A percentile compares a stretch with the other conserved stretches of the same genome.
phyloP scores from a whole-genome alignment of 768 basidiomycete species.

The Erythrobasidium yunnanense region DNA sequence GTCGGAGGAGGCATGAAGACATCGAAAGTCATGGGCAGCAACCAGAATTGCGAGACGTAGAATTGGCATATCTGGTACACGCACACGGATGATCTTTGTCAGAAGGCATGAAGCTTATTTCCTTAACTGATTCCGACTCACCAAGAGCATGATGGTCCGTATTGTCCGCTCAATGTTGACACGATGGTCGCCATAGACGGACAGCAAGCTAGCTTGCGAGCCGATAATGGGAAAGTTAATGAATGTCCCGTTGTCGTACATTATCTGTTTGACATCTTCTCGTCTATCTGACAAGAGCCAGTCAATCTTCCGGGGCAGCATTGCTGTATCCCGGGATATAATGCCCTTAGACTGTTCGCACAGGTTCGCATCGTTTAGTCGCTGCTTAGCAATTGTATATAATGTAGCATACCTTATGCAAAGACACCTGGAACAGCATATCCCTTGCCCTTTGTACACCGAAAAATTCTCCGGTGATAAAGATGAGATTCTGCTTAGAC shows the following conservation, averaged over 20 bases:
- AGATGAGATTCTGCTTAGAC: conserved; percentile 62
- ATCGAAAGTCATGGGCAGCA: conserved; percentile 85
- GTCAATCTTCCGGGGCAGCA: conserved; percentile 90
- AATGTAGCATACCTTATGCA: conserved; percentile 58
- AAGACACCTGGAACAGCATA: conserved; percentile 80
- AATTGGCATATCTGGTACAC: conserved; percentile 70
- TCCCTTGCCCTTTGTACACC: conserved; percentile 88
- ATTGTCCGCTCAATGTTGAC: conserved; percentile 92
- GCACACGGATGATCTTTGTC: not conserved
- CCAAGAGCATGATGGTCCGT: conserved; percentile 84
- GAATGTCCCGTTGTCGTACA: conserved; percentile 93
- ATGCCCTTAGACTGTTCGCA: conserved; percentile 71
- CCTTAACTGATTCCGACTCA: too few relatives aligned
- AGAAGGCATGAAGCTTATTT: too few relatives aligned
- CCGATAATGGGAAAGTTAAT: conserved; percentile 88
- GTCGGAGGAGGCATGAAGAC: conserved; percentile 66
- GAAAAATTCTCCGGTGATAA: conserved; percentile 97
- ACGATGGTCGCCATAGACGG: conserved; percentile 83
- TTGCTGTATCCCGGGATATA: conserved; percentile 82
- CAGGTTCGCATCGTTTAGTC: not conserved
- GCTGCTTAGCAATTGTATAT: not conserved
- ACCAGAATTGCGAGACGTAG: conserved; percentile 95
- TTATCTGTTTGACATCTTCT: conserved; percentile 80
- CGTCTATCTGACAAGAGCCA: conserved; percentile 95
- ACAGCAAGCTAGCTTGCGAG: conserved; percentile 81